Evolutionary conservation across 2,329 filamentous ascomycete species (phyloP), one percentile per base, ranked within the genome.

Genomic region (Parafenestella ontariensis): DNA sequence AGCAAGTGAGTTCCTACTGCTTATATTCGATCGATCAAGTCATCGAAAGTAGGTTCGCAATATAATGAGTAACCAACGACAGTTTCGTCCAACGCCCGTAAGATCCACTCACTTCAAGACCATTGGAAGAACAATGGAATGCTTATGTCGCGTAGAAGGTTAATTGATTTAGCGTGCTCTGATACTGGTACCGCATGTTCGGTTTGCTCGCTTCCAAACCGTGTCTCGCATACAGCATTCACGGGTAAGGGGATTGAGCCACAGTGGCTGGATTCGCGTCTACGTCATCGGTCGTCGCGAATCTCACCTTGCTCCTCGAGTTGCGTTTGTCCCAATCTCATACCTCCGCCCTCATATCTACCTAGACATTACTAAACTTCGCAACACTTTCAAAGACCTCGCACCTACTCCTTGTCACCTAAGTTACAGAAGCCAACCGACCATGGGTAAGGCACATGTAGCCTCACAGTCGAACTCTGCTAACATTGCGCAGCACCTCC

Each of bases 381-480:
- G 15, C 45, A 23, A 46, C 15, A 17, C 5, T 15, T 33, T 26
- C 17, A 15, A 29, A 8, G 31, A 5, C 13, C 31, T 9, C 13
- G 21, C 33, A 13, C 26, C 21, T 8, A 8, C 37, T 18, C 34
- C 17, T 23, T 9, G 5, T 28, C 17, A 13, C 18, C 17, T 13
- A 23, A 11, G 2, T 18, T n/a, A 46, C 37, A 40, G 7, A 8
- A n/a, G 11, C 5, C 15, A 31, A 39, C 21, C 15, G 29, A 10
- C 39, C 36, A 70, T 69, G 66, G 61, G 67, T 70, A 63, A 58
- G 61, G 17, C 23, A 26, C 37, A 28, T 28, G 15, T n/a, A 52
- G 36, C 39, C 39, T 54, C 43, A n/a, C 13, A 31, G 20, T 26
- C 21, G 43, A 41, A 43, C 10, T 26, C 49, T 59, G 54, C 62